phyloP scores from a whole-genome alignment of 257 asterid species.

The Rhazya stricta region DNA sequence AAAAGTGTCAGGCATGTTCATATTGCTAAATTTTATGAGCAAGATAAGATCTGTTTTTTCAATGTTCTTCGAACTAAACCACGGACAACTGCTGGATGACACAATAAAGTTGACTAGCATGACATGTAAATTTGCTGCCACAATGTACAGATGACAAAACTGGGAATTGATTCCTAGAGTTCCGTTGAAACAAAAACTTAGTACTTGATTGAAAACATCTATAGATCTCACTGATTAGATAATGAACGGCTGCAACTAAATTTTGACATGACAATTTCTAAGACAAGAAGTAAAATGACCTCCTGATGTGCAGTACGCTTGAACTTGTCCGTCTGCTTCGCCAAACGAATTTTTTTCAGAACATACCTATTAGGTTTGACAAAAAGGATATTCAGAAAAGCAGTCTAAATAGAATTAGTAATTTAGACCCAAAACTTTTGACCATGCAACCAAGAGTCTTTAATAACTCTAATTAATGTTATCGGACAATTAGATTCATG shows the following conservation, averaged over 20 bases:
- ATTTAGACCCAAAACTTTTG: background rate
- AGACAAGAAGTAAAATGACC: conserved; percentile 39
- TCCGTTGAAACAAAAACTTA: background rate
- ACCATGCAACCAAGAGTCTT: background rate
- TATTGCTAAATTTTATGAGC: too few relatives aligned
- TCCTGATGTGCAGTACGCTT: conserved; percentile 72
- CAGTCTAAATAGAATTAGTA: conserved; percentile 1
- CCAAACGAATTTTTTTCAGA: conserved; percentile 71
- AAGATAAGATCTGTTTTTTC: background rate
- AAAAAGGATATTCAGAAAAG: conserved; percentile 8
- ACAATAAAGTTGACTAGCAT: background rate
- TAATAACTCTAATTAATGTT: background rate
- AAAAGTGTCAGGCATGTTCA: too few relatives aligned
- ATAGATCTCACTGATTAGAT: background rate
- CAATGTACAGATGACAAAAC: background rate
- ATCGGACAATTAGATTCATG: background rate
- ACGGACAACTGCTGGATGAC: background rate
- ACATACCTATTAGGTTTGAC: conserved; percentile 52
- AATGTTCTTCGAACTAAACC: background rate
- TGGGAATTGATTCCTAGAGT: background rate
- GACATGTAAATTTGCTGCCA: background rate
- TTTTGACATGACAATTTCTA: background rate
- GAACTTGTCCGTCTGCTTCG: conserved; percentile 77
- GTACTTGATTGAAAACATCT: background rate
- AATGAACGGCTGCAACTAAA: background rate